phyloP scores from a whole-genome alignment of 805 yeast species.

The Ogataea trehaloabstinens region DNA sequence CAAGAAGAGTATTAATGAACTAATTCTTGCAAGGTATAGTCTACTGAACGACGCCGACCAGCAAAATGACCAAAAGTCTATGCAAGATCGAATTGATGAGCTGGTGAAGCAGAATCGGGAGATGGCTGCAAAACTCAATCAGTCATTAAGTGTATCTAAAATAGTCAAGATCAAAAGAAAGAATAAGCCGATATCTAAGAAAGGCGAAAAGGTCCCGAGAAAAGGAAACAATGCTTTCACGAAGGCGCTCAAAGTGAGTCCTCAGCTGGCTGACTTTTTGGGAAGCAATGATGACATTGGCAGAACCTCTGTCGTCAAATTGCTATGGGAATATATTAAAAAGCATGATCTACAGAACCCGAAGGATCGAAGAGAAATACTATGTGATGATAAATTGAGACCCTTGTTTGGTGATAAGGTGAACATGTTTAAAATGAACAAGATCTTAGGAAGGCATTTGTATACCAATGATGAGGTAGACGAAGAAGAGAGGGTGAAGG shows the following conservation, averaged over 20 bases:
- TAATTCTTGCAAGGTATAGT: constrained; percentile 59
- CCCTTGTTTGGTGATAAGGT: constrained; percentile 60
- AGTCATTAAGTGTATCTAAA: constrained; percentile 17
- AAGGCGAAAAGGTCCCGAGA: constrained; percentile 10
- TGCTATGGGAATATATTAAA: constrained; percentile 70
- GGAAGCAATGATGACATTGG: constrained; percentile 43
- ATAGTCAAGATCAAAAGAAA: constrained; percentile 13
- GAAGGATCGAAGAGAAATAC: constrained; percentile 57
- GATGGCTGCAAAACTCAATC: constrained; percentile 35
- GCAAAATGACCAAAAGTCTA: constrained; percentile 9
- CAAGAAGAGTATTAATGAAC: constrained; percentile 56
- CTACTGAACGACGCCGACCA: constrained; percentile 35
- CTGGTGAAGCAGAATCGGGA: constrained; percentile 48
- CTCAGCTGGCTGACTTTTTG: constrained; percentile 49
- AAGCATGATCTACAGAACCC: constrained; percentile 64
- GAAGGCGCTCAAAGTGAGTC: constrained; percentile 47
- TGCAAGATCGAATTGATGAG: constrained; percentile 31
- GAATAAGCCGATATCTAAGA: constrained; percentile 6
- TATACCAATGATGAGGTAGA: constrained; percentile 24
- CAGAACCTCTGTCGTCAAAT: constrained; percentile 69
- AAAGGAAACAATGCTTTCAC: constrained; percentile 37
- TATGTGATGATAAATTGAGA: constrained; percentile 58
- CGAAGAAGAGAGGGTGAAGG: constrained; percentile 4
- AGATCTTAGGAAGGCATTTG: constrained; percentile 51
- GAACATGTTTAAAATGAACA: constrained; percentile 59